These are phyloP conservation scores for Dacryopinax spathularia DNA, from an alignment of 768 basidiomycete species.

Conservation along the genomic window DNA sequence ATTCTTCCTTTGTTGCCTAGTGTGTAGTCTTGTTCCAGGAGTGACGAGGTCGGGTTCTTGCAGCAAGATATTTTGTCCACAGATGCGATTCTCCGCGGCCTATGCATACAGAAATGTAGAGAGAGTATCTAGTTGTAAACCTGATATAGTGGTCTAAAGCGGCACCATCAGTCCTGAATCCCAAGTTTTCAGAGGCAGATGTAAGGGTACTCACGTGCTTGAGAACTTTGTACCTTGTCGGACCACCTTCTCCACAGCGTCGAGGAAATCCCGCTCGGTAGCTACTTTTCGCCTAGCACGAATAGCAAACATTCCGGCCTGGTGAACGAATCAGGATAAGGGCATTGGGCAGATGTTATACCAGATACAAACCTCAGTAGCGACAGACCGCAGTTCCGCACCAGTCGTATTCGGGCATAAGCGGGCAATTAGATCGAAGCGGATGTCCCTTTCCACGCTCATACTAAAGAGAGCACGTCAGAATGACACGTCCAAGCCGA, in stretches of 20 bases:
- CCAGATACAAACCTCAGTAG: slow-evolving; percentile 62
- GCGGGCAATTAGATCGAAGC: slow-evolving; percentile 92
- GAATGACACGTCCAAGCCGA: slow-evolving; percentile 5
- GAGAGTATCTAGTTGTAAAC: slow-evolving; percentile 63
- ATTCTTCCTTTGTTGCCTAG: not conserved
- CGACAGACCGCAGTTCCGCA: slow-evolving; percentile 92
- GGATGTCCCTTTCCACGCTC: slow-evolving; percentile 93
- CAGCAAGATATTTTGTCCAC: slow-evolving; percentile 1
- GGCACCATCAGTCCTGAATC: slow-evolving; percentile 9
- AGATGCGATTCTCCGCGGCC: slow-evolving; percentile 1
- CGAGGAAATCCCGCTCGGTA: slow-evolving; percentile 92
- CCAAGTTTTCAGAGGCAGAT: not conserved
- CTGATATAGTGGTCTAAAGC: slow-evolving; percentile 66
- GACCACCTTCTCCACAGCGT: slow-evolving; percentile 96
- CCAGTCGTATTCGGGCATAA: slow-evolving; percentile 97
- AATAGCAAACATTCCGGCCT: slow-evolving; percentile 99
- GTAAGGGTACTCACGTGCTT: slow-evolving; percentile 55
- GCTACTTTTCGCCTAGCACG: slow-evolving; percentile 91
- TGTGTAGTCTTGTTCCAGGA: not conserved
- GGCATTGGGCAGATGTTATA: not conserved
- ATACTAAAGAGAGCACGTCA: slow-evolving; percentile 42
- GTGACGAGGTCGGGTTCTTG: not conserved
- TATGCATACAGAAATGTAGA: not conserved
- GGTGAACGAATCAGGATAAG: not conserved
- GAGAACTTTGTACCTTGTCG: slow-evolving; percentile 97